A percentile compares a stretch with the other conserved stretches of the same genome.
These are phyloP conservation scores for Solanum piurae DNA, from an alignment of 257 asterid species.

Conservation along the genomic window DNA sequence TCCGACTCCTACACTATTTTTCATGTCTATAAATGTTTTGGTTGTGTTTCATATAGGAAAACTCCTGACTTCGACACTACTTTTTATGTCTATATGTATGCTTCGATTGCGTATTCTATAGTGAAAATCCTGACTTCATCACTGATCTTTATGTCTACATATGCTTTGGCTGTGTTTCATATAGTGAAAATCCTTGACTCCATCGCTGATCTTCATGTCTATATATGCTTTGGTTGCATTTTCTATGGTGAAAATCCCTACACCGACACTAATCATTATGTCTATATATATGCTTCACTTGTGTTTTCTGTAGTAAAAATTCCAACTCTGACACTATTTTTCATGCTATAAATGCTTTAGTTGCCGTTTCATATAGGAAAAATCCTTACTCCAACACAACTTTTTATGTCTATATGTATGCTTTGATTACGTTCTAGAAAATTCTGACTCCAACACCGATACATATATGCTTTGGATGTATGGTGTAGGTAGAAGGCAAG, in stretches of 20 bases:
- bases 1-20: neutral
- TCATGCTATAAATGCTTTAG: neutral
- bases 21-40: no score
- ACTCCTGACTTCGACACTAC: neutral
- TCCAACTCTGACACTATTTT: neutral
- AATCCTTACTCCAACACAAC: neutral
- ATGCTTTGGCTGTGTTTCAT: neutral
- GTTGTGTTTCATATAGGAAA: neutral
- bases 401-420: neutral
- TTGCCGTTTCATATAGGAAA: neutral
- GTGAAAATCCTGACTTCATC: neutral
- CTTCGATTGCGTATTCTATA: neutral
- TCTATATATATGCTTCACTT: no score
- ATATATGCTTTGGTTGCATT: neutral
- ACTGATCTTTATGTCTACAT: neutral
- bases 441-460: neutral
- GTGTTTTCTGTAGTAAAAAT: neutral
- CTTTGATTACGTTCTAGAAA: neutral
- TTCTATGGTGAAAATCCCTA: neutral
- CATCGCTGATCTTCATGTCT: neutral
- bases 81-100: neutral
- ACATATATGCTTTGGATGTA: neutral
- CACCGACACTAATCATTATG: neutral
- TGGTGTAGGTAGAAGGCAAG: slow-evolving; percentile 35
- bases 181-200: neutral